Conservation (phyloP, 305 asterid genomes). For the Ruellia speciosa region DNA sequence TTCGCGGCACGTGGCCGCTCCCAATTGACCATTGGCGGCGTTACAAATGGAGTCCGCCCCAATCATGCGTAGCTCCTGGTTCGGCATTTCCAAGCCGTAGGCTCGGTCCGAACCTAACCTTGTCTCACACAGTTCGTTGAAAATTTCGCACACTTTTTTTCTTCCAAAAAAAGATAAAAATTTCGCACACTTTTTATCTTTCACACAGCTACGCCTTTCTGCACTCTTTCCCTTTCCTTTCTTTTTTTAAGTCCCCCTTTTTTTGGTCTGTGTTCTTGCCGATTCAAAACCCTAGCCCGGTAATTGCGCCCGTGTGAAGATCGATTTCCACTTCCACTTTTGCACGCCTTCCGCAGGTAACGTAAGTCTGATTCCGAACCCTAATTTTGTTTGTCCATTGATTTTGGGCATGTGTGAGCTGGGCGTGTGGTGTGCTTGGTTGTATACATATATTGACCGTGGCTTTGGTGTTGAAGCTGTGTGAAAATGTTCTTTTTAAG, state of each 20-base stretch:
- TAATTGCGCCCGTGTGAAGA: slow-evolving; percentile 10
- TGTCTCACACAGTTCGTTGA: slow-evolving; percentile 34
- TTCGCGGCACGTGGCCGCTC: slow-evolving; percentile 8
- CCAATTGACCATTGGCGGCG: slow-evolving; percentile 8
- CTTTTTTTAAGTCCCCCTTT: background rate
- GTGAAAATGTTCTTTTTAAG: background rate
- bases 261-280: slow-evolving; percentile 11
- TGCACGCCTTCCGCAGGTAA: slow-evolving; percentile 1
- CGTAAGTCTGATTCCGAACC: slow-evolving; percentile 29
- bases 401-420: background rate
- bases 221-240: slow-evolving; percentile 16
- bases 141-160: slow-evolving; percentile 38
- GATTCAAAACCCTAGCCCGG: slow-evolving; percentile 38
- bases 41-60: slow-evolving; percentile 4
- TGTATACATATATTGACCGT: slow-evolving; percentile 1
- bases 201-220: slow-evolving; percentile 20
- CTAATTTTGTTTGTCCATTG: slow-evolving; percentile 15
- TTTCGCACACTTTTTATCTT: slow-evolving; percentile 40
- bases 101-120: slow-evolving; percentile 31
- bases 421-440: background rate
- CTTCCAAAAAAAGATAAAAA: no score
- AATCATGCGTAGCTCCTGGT: slow-evolving; percentile 8
- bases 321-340: slow-evolving; percentile 23
- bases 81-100: slow-evolving; percentile 19
- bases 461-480: slow-evolving; percentile 15